Evolutionary conservation across 2,329 filamentous ascomycete species (phyloP).

Genomic region (Colletotrichum shisoi): DNA sequence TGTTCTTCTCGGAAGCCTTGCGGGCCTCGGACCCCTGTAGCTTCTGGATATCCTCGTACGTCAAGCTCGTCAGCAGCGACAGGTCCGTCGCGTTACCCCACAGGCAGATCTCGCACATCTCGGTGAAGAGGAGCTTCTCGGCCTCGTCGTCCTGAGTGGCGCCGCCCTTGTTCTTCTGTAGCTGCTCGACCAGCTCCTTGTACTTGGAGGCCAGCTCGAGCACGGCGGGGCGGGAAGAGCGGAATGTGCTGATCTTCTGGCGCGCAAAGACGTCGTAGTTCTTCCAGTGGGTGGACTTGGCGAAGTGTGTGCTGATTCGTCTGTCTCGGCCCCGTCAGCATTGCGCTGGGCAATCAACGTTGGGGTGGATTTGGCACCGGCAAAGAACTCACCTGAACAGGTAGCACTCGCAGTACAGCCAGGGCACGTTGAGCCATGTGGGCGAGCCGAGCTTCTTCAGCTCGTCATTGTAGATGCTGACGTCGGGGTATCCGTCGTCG

Average conservation of each 20-base stretch:
- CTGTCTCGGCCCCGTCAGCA: slow-evolving; percentile 48
- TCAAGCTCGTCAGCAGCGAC: slow-evolving; percentile 85
- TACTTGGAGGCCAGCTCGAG: slow-evolving; percentile 83
- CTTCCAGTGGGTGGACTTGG: slow-evolving; percentile 82
- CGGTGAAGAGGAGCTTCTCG: slow-evolving; percentile 80
- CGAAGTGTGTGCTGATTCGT: slow-evolving; percentile 82
- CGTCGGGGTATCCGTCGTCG: slow-evolving; percentile 79
- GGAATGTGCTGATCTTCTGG: slow-evolving; percentile 92
- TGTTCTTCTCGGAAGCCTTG: slow-evolving; percentile 88
- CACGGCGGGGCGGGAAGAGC: slow-evolving; percentile 86
- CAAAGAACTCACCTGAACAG: slow-evolving; percentile 72
- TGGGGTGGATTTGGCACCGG: background rate
- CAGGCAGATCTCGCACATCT: slow-evolving; percentile 95
- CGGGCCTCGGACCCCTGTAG: slow-evolving; percentile 88
- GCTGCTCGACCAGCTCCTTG: slow-evolving; percentile 73
- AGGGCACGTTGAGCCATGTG: slow-evolving; percentile 84
- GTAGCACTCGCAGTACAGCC: slow-evolving; percentile 95
- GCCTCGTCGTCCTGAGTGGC: slow-evolving; percentile 68
- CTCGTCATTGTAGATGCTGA: slow-evolving; percentile 85
- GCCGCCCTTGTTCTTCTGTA: slow-evolving; percentile 62
- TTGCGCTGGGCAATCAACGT: background rate
- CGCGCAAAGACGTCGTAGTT: slow-evolving; percentile 86
- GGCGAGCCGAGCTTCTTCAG: slow-evolving; percentile 75
- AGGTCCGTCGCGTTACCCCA: slow-evolving; percentile 98
- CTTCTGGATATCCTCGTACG: slow-evolving; percentile 96